Conservation (phyloP, 306 rosid species). For the Gillenia trifoliata region DNA sequence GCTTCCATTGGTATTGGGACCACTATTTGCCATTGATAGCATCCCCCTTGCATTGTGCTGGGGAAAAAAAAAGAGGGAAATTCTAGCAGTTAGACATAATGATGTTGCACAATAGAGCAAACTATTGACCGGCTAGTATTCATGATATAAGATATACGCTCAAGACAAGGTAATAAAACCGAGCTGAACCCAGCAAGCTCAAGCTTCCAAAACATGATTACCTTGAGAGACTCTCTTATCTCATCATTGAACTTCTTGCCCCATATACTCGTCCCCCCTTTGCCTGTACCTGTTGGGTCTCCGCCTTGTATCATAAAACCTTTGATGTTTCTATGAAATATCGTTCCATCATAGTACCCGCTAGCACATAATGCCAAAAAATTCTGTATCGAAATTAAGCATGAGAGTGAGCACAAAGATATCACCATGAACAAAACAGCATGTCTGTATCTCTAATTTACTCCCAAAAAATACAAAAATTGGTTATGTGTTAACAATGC, state of each 20-base stretch:
- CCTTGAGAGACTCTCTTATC: constrained; percentile 91
- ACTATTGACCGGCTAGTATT: not conserved
- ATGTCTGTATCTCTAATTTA: not conserved
- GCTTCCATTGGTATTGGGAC: constrained; percentile 95
- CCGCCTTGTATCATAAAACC: constrained; percentile 99
- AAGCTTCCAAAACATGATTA: constrained; percentile 7
- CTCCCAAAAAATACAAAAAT: not conserved
- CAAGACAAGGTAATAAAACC: not conserved
- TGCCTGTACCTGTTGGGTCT: constrained; percentile 96
- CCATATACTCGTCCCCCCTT: constrained; percentile 93
- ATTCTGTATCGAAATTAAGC: constrained; percentile 44
- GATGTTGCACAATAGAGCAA: not conserved
- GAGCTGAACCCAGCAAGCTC: not conserved
- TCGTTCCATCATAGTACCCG: constrained; percentile 89
- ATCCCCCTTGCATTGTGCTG: constrained; percentile 97
- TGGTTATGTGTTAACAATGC: not conserved
- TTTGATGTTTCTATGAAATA: constrained; percentile 91
- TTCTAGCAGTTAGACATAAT: not conserved
- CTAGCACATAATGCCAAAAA: constrained; percentile 77
- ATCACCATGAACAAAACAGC: not conserved
- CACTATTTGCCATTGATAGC: constrained; percentile 88
- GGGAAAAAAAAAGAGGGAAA: constrained; percentile 5
- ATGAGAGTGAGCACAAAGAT: constrained; percentile 5
- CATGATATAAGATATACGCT: not conserved
- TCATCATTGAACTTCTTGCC: constrained; percentile 92